phyloP scores from a whole-genome alignment of 352 stramenopile genomes.

The Phytopythium cucurbitacearum region DNA sequence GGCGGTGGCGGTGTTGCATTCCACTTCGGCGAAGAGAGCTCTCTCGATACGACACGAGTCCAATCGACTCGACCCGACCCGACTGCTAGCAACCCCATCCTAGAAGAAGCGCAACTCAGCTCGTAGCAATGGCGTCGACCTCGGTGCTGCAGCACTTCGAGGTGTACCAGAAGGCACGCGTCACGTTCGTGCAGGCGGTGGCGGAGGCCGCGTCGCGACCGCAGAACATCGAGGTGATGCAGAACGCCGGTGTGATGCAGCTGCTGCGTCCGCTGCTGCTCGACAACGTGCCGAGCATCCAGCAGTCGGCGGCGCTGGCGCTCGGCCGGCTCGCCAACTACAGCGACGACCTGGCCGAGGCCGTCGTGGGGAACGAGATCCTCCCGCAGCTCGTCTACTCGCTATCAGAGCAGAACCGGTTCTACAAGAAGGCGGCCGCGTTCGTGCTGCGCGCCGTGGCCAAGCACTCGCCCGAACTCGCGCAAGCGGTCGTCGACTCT shows the following conservation, averaged over 20 bases:
- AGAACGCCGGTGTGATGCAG: constrained; percentile 95
- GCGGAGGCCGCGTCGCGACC: constrained; percentile 91
- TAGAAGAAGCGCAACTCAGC: neutral
- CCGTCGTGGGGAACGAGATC: constrained; percentile 94
- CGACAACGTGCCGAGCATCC: constrained; percentile 94
- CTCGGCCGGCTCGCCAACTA: constrained; percentile 94
- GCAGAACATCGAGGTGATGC: constrained; percentile 96
- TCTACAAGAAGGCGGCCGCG: constrained; percentile 95
- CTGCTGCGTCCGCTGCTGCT: constrained; percentile 90
- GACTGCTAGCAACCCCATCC: no score
- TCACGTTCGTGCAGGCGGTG: constrained; percentile 93
- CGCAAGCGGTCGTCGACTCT: constrained; percentile 92
- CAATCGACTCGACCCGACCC: no score
- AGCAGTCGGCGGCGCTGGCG: constrained; percentile 92
- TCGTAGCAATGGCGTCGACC: constrained; percentile 61
- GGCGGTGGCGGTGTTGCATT: no score
- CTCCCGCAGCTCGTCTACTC: constrained; percentile 96
- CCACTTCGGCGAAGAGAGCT: no score
- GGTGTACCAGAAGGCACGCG: constrained; percentile 93
- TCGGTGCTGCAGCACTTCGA: constrained; percentile 94
- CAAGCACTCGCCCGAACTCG: constrained; percentile 93
- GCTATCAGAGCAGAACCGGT: constrained; percentile 92
- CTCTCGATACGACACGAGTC: no score
- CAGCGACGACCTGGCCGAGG: constrained; percentile 92
- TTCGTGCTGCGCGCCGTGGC: constrained; percentile 93